These are phyloP conservation scores for Leptographium wingfieldii DNA, from an alignment of 2,329 filamentous ascomycete genomes.

Conservation along the genomic window DNA sequence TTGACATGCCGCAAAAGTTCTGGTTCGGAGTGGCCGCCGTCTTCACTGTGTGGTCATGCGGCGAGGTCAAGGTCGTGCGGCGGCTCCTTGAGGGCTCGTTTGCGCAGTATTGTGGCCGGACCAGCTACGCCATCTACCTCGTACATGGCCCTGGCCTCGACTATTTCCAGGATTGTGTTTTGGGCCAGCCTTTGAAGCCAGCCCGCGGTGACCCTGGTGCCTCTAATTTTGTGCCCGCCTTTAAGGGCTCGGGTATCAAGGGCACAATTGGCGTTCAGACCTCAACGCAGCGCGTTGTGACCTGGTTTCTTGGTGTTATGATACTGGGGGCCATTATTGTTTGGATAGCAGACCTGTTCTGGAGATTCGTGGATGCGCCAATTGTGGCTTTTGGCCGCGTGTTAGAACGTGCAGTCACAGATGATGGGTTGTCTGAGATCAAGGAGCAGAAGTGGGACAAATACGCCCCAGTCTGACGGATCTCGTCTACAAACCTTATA, in stretches of 20 bases:
- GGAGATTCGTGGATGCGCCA: slow-evolving; percentile 40
- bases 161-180: slow-evolving; percentile 19
- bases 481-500: background rate
- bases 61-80: slow-evolving; percentile 22
- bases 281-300: slow-evolving; percentile 17
- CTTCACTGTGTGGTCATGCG: slow-evolving; percentile 24
- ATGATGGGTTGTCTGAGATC: slow-evolving; percentile 4
- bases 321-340: slow-evolving; percentile 26
- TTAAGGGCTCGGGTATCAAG: slow-evolving; percentile 18
- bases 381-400: slow-evolving; percentile 18
- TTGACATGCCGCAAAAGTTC: slow-evolving; percentile 21
- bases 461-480: background rate
- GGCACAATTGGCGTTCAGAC: slow-evolving; percentile 20
- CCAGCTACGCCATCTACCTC: slow-evolving; percentile 46
- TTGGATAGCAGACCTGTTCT: slow-evolving; percentile 47
- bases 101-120: slow-evolving; percentile 42
- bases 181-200: slow-evolving; percentile 16
- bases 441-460: background rate
- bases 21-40: slow-evolving; percentile 24
- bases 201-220: slow-evolving; percentile 13
- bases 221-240: slow-evolving; percentile 12
- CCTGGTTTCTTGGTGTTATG: slow-evolving; percentile 26
- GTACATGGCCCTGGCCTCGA: slow-evolving; percentile 40
- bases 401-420: slow-evolving; percentile 17
- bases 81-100: slow-evolving; percentile 31